phyloP scores from a whole-genome alignment of 192 early-diverging fungal species.

The Mortierella hygrophila region DNA sequence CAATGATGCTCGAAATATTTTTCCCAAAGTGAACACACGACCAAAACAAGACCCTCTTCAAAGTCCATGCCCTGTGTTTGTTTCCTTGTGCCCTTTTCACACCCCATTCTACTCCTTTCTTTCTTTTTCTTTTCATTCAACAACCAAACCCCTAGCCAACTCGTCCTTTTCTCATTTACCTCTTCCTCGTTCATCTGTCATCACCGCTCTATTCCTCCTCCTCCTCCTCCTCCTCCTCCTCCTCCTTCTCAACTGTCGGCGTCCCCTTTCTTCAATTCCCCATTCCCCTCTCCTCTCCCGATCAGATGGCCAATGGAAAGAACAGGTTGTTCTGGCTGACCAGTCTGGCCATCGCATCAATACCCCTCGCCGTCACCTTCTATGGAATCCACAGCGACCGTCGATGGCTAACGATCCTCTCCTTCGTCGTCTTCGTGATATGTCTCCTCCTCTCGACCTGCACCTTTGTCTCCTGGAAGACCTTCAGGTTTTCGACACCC shows the following conservation, averaged over 20 bases:
- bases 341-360: slow-evolving; percentile 45
- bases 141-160: background rate
- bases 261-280: background rate
- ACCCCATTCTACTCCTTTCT: background rate
- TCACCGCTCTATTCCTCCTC: background rate
- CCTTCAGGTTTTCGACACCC: slow-evolving; percentile 42
- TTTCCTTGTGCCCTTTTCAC: background rate
- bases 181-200: background rate
- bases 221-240: background rate
- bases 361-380: slow-evolving; percentile 39
- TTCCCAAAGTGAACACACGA: slow-evolving; percentile 9
- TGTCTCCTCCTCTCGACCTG: slow-evolving; percentile 50
- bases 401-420: slow-evolving; percentile 37
- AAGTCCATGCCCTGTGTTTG: background rate
- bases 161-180: background rate
- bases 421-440: slow-evolving; percentile 36
- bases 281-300: background rate
- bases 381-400: slow-evolving; percentile 39
- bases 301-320: slow-evolving; percentile 50
- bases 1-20: background rate
- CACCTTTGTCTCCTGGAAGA: slow-evolving; percentile 50
- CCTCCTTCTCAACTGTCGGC: background rate
- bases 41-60: background rate
- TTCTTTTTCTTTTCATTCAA: background rate
- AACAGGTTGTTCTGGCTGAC: slow-evolving; percentile 47